Conservation (phyloP, 1,284 basidiomycete species). For the Albatrellus sp. region DNA sequence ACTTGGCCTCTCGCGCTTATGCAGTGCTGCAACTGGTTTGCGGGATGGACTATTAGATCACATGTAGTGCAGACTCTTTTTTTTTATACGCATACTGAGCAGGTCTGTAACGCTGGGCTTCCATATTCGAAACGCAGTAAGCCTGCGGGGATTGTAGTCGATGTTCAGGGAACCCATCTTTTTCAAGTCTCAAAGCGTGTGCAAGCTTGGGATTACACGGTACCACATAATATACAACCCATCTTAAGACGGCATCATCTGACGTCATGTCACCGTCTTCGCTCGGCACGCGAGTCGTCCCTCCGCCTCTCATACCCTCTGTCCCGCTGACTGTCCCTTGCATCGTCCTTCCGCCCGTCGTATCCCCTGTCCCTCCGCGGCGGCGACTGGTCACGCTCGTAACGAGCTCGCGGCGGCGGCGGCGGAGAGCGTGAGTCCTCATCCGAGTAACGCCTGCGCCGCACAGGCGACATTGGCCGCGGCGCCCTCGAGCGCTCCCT, state of each 20-base stretch:
- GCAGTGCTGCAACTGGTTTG: no score
- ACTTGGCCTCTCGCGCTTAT: no score
- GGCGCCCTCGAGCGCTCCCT: slow-evolving; percentile 3
- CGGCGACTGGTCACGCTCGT: slow-evolving; percentile 10
- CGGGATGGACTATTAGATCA: no score
- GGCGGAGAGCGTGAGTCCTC: slow-evolving; percentile 7
- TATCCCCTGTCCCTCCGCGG: slow-evolving; percentile 9
- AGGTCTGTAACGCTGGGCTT: no score
- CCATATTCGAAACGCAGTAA: no score
- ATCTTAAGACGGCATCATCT: no score
- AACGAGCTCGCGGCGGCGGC: slow-evolving; percentile 7
- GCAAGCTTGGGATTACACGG: no score
- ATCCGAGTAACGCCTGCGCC: slow-evolving; percentile 2
- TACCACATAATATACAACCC: neutral
- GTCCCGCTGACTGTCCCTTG: slow-evolving; percentile 10
- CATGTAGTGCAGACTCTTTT: no score
- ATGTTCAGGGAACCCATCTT: no score
- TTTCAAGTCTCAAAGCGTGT: no score
- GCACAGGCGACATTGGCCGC: slow-evolving; percentile 2
- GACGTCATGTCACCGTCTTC: slow-evolving; percentile 1
- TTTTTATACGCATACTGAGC: no score
- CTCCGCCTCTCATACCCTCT: slow-evolving; percentile 7
- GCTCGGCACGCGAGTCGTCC: slow-evolving; percentile 1
- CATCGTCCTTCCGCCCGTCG: neutral
- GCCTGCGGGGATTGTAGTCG: neutral